Evolutionary conservation across 2,329 filamentous ascomycete genomes (phyloP).

Genomic region (Helotiales sp.): DNA sequence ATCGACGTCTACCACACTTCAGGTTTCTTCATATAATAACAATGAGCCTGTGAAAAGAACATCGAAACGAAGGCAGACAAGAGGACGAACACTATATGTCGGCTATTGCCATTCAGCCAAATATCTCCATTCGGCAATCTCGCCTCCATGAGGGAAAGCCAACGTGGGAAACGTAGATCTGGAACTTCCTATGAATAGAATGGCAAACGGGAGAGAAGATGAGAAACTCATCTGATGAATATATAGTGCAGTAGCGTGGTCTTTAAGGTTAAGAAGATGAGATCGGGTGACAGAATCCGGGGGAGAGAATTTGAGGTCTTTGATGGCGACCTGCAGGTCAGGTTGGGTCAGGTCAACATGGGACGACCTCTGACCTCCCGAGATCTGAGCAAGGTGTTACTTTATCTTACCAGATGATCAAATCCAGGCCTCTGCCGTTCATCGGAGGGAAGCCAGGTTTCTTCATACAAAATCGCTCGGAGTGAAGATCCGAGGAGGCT

Average conservation of each 20-base stretch:
- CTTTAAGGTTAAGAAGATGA: not conserved
- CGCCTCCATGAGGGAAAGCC: constrained; percentile 4
- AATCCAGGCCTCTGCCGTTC: not conserved
- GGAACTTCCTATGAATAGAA: constrained; percentile 8
- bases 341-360: too few species aligned
- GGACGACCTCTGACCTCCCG: not conserved
- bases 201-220: not conserved
- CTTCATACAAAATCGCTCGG: not conserved
- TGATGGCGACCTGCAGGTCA: too few species aligned
- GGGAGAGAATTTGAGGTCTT: constrained; percentile 11
- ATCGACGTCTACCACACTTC: not conserved
- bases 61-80: not conserved
- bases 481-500: not conserved
- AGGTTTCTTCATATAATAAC: not conserved
- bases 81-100: constrained; percentile 4
- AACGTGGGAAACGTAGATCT: constrained; percentile 3
- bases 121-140: constrained; percentile 1
- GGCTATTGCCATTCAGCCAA: constrained; percentile 11
- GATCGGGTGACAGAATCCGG: constrained; percentile 3
- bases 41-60: not conserved
- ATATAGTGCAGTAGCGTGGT: not conserved
- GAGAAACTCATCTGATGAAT: not conserved
- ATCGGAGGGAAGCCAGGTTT: not conserved
- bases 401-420: not conserved
- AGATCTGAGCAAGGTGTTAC: not conserved